phyloP scores from a whole-genome alignment of 495 filamentous ascomycete species.

The Neurospora tetrasperma region DNA sequence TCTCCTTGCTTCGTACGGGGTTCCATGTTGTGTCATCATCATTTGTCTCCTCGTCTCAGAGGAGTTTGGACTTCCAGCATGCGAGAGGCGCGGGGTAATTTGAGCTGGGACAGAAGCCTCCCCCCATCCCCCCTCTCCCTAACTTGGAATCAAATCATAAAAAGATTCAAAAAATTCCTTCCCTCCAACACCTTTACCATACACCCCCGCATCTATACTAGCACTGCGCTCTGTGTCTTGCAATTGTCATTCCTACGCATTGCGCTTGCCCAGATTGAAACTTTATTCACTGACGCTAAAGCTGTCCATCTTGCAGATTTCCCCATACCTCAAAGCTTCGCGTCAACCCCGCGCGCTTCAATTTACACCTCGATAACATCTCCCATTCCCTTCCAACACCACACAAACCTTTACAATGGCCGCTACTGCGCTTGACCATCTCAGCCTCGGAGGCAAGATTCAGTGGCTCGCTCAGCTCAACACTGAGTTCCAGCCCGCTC shows the following conservation, averaged over 20 bases:
- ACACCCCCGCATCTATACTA: background rate
- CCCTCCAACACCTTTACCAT: background rate
- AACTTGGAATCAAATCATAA: background rate
- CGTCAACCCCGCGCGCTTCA: conserved; percentile 10
- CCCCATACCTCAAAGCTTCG: background rate
- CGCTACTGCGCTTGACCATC: conserved; percentile 63
- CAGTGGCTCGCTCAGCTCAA: conserved; percentile 78
- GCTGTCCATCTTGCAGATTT: background rate
- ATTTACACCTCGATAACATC: background rate
- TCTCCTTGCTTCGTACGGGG: background rate
- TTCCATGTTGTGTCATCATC: conserved; percentile 1
- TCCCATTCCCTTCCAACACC: background rate
- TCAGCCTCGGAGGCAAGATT: conserved; percentile 68
- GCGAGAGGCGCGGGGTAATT: background rate
- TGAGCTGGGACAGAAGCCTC: background rate
- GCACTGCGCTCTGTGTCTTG: background rate
- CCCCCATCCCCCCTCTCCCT: background rate
- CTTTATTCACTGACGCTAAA: background rate
- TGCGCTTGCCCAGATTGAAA: background rate
- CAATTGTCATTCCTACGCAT: background rate
- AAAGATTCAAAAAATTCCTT: background rate
- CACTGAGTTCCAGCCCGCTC: conserved; percentile 67
- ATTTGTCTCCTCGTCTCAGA: background rate
- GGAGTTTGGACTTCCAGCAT: background rate
- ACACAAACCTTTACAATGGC: conserved; percentile 38